Base-by-base conservation (phyloP, 1,139 yeast species). In the Trichomonascaceae sp. region DNA sequence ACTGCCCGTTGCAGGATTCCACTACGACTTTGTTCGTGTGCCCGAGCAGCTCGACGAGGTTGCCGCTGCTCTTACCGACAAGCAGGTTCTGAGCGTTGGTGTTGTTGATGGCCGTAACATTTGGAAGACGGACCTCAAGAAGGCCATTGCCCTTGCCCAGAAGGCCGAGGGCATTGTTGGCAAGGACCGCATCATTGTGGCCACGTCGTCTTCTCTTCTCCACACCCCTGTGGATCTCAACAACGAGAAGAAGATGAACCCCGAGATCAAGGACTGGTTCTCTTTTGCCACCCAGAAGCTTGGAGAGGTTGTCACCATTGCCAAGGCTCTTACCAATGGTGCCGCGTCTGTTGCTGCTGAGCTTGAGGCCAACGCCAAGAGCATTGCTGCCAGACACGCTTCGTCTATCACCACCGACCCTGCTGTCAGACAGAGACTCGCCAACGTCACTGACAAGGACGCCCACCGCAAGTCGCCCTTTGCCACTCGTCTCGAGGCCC, bases 81-180 rank as follows among this genome's bases (percentile, higher is more conserved):
- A 75, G 51, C 94, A 89, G 71, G 65, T 71, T 46, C 71, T 89
- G 58, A 87, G 97, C 46, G 94, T 79, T 47, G 98, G 98, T 81
- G 74, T 89, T 53, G 89, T 89, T 54, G 93, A 84, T 55, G 98
- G 98, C 69, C 85, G 98, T 76, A 89, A 89, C 76, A 82, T 89
- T 66, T 89, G 98, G 98, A 89, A 89, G 75, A 79, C 93, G 62
- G 81, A 89, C 70, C 81, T 78, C 55, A 63, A 89, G 56, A 75
- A 76, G 67, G 93, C 98, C 47, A 67, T 85, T 56, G 79, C 66
- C 47, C 60, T 78, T 45, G 93, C 85, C 52, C 69, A 76, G 61
- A 71, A 75, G 64, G 96, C 95, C 51, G 70, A 80, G 56, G 76
- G 65, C 50, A 77, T 79, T 67, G 68, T 87, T 51, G 96, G 96